A percentile compares a stretch with the other conserved stretches of the same genome.
These are phyloP conservation scores for Aspergillus sp. DNA, from an alignment of 2,329 filamentous ascomycete species.

Conservation along the genomic window DNA sequence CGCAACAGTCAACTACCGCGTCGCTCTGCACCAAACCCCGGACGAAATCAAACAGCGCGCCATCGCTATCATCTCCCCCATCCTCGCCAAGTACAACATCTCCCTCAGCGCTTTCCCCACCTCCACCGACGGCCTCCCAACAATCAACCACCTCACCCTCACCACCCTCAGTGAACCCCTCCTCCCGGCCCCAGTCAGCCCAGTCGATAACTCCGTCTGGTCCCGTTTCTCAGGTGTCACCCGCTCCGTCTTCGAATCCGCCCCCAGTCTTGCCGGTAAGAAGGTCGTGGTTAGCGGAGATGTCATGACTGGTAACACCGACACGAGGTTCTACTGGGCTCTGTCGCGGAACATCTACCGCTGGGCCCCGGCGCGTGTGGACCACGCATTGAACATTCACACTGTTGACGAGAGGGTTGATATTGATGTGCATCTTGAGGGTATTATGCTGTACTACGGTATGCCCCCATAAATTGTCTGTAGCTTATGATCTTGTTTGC, in stretches of 20 bases:
- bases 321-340: slow-evolving; percentile 50
- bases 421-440: slow-evolving; percentile 40
- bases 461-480: slow-evolving; percentile 2
- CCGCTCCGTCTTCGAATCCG: slow-evolving; percentile 36
- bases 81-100: slow-evolving; percentile 47
- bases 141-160: slow-evolving; percentile 25
- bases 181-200: slow-evolving; percentile 28
- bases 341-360: slow-evolving; percentile 51
- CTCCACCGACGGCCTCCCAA: slow-evolving; percentile 6
- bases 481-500: background rate
- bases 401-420: slow-evolving; percentile 48
- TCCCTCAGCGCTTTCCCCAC: slow-evolving; percentile 43
- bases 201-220: slow-evolving; percentile 27
- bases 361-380: slow-evolving; percentile 45
- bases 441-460: slow-evolving; percentile 41
- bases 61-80: slow-evolving; percentile 40
- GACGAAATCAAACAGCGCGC: slow-evolving; percentile 44
- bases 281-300: slow-evolving; percentile 39
- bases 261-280: slow-evolving; percentile 20
- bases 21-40: slow-evolving; percentile 51
- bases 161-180: slow-evolving; percentile 24
- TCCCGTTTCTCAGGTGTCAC: slow-evolving; percentile 35
- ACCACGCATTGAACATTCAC: slow-evolving; percentile 43
- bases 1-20: slow-evolving; percentile 53
- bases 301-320: slow-evolving; percentile 52